phyloP scores from a whole-genome alignment of 2,329 filamentous ascomycete genomes.

The Exophiala oligosperma region DNA sequence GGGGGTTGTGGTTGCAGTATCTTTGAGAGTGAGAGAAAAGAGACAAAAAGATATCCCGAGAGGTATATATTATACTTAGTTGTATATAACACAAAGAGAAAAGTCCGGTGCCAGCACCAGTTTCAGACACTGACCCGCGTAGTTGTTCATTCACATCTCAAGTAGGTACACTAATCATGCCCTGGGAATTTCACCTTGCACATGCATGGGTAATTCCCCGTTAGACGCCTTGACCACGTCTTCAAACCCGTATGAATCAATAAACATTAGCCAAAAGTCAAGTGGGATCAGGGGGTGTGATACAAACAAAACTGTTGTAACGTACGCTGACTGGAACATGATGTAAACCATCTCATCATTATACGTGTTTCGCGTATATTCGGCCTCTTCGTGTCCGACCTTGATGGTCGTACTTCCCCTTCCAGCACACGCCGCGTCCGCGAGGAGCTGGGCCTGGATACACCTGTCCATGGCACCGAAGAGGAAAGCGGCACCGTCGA shows the following conservation, averaged over 20 bases:
- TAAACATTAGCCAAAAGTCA: neutral
- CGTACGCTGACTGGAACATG: constrained; percentile 28
- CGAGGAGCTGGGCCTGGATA: constrained; percentile 42
- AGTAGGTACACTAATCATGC: neutral
- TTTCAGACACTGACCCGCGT: too few relatives aligned
- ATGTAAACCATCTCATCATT: constrained; percentile 30
- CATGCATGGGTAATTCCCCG: constrained; percentile 23
- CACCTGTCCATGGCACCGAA: constrained; percentile 49
- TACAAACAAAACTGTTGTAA: neutral
- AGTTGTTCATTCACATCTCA: too few relatives aligned
- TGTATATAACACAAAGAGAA: too few relatives aligned
- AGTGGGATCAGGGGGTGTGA: neutral
- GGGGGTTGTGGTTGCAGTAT: too few relatives aligned
- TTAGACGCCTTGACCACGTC: constrained; percentile 24
- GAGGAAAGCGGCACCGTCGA: constrained; percentile 57
- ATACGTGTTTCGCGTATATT: constrained; percentile 25
- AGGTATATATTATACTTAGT: too few relatives aligned
- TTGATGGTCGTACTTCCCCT: constrained; percentile 24
- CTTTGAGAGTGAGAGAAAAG: neutral
- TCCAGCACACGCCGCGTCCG: constrained; percentile 42
- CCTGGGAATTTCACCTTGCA: constrained; percentile 23
- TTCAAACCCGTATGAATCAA: constrained; percentile 11
- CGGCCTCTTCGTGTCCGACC: constrained; percentile 21
- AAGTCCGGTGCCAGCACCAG: too few relatives aligned
- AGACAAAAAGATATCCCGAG: too few relatives aligned